A percentile compares a stretch with the other conserved stretches of the same genome.
These are phyloP conservation scores for Suillus clintonianus DNA, from an alignment of 768 basidiomycete species.

Conservation along the genomic window DNA sequence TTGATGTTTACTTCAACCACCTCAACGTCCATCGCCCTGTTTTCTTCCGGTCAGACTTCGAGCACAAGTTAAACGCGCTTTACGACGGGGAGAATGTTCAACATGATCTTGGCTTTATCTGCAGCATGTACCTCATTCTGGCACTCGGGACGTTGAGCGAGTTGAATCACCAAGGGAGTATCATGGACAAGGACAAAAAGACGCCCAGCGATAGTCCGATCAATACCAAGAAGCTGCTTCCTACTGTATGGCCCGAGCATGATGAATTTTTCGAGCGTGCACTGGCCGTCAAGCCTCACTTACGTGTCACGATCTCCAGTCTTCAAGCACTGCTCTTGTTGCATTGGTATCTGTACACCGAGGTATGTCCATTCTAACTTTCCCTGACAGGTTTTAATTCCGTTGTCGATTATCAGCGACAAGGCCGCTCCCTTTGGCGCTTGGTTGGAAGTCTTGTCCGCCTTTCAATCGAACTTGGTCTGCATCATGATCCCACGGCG, in stretches of 20 bases:
- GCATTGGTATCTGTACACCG: slow-evolving; percentile 90
- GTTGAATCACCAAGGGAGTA: slow-evolving; percentile 68
- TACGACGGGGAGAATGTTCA: slow-evolving; percentile 57
- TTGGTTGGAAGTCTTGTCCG: slow-evolving; percentile 84
- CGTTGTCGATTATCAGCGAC: slow-evolving; percentile 52
- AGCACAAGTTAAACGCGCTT: slow-evolving; percentile 61
- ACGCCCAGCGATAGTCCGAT: slow-evolving; percentile 33
- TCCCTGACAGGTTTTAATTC: neutral
- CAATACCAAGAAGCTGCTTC: slow-evolving; percentile 61
- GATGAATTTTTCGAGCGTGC: slow-evolving; percentile 86
- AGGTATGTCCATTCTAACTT: slow-evolving; percentile 47
- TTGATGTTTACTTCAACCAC: slow-evolving; percentile 71
- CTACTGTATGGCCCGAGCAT: slow-evolving; percentile 69
- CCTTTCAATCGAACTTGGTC: slow-evolving; percentile 78
- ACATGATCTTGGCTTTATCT: slow-evolving; percentile 77
- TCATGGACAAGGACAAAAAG: slow-evolving; percentile 47
- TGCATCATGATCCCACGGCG: slow-evolving; percentile 81
- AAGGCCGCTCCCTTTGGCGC: slow-evolving; percentile 89
- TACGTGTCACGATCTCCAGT: slow-evolving; percentile 80
- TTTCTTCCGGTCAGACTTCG: slow-evolving; percentile 68
- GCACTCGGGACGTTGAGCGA: slow-evolving; percentile 84
- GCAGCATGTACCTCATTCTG: slow-evolving; percentile 74
- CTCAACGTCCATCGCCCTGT: slow-evolving; percentile 84
- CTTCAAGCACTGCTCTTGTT: slow-evolving; percentile 81
- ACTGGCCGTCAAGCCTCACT: slow-evolving; percentile 74